Conservation (phyloP, 305 asterid genomes). For the Plantago lanceolata region DNA sequence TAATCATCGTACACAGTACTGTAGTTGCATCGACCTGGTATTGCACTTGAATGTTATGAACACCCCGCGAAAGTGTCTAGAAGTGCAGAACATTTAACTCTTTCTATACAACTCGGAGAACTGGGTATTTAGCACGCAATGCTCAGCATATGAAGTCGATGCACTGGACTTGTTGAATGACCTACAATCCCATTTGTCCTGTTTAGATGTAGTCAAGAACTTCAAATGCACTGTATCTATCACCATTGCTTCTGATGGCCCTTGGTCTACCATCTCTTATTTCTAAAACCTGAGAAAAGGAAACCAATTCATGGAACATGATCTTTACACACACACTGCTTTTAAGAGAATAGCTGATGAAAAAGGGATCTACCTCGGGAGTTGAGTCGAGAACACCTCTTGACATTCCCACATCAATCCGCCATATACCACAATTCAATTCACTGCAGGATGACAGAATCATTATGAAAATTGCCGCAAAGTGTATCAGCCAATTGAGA, state of each 20-base stretch:
- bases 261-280: slow-evolving; percentile 65
- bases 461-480: slow-evolving; percentile 13
- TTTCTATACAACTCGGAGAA: too few species aligned
- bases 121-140: too few species aligned
- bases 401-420: slow-evolving; percentile 96
- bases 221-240: slow-evolving; percentile 49
- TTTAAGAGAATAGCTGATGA: slow-evolving; percentile 2
- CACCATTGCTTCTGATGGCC: slow-evolving; percentile 61
- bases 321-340: neutral
- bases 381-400: slow-evolving; percentile 88
- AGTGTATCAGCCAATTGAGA: slow-evolving; percentile 12
- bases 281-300: slow-evolving; percentile 62
- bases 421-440: slow-evolving; percentile 71
- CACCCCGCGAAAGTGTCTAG: too few species aligned
- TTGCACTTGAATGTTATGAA: too few species aligned
- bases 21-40: too few species aligned
- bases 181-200: neutral
- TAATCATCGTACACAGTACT: neutral
- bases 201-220: slow-evolving; percentile 53
- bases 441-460: slow-evolving; percentile 47
- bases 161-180: neutral
- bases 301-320: neutral
- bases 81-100: too few species aligned
- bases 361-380: slow-evolving; percentile 63
- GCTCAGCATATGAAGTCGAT: neutral